Base-by-base conservation (phyloP, 2,329 filamentous ascomycete genomes). In the Sclerotinia glacialis region DNA sequence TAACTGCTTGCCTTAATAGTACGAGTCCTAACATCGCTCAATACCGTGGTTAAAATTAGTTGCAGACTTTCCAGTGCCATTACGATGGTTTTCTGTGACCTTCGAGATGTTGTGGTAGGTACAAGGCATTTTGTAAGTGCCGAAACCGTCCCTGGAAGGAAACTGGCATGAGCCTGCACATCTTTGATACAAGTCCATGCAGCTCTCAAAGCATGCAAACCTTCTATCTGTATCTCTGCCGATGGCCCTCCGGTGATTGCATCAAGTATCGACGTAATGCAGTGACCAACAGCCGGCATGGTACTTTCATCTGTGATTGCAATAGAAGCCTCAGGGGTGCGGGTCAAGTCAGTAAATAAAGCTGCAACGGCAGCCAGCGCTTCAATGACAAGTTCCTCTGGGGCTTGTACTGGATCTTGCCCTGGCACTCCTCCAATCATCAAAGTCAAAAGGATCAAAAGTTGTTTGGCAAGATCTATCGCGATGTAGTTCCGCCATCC, bases 121-220 rank as follows among this genome's bases (percentile, higher is more conserved):
- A 96, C 79, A 0, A 92, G 80, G 67, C 71, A 74, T 73, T 89
- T 93, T 2, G 90, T 88, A 31, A 99, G 80, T 1, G 88, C 86
- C 3, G 95, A 98, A 0, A 97, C 86, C 0, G 92, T 92, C 12
- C 93, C 92, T 0, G 96, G 95, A 52, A 98, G 82, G 74, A 99
- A 95, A 69, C 86, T 93, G 12, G 92, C 91, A 66, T 96, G 80
- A 2, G 91, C 86, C n/a, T 90, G 84, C 56, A 84, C 85, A 72
- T 95, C 89, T 63, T 84, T 86, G 53, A 97, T 82, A 28, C 86
- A 85, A 8, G 77, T 74, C 70, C 87, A 85, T 9, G 95, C 79
- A 0, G 85, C 80, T 61, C 85, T 79, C 2, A 97, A 76, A 8
- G 90, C 86, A 16, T 80, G 77, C 4, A 92, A 80, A 7, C 92